Conservation (phyloP, 129 eudicot genomes). For the Solidago caesia region DNA sequence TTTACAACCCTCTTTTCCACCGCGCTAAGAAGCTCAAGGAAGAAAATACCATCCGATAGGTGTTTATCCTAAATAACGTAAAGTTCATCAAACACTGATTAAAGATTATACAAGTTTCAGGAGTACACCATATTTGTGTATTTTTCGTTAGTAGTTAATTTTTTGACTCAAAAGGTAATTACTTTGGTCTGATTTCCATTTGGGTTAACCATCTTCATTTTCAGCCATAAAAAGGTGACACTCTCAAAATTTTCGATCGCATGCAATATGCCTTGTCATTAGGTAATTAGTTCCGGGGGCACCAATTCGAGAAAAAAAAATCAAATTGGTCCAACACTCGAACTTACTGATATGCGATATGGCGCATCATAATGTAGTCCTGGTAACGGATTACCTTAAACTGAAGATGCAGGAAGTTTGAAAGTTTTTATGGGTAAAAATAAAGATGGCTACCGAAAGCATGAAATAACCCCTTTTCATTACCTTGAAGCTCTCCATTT, state of each 20-base stretch:
- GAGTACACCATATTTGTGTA: background rate
- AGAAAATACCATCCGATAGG: slow-evolving; percentile 72
- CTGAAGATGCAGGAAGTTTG: too few species aligned
- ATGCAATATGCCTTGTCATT: too few species aligned
- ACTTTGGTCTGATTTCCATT: background rate
- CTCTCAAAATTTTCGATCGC: too few species aligned
- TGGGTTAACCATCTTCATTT: background rate
- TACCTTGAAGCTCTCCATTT: slow-evolving; percentile 94
- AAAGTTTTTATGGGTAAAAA: too few species aligned
- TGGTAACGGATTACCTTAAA: too few species aligned
- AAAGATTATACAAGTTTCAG: slow-evolving; percentile 7
- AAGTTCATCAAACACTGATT: background rate
- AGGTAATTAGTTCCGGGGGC: too few species aligned
- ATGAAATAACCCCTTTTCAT: background rate
- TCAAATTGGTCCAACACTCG: too few species aligned
- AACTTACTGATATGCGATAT: too few species aligned
- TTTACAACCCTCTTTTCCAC: slow-evolving; percentile 91
- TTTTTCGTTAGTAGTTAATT: background rate
- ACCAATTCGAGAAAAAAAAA: too few species aligned
- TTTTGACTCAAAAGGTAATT: background rate
- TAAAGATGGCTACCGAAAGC: too few species aligned
- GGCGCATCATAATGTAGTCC: too few species aligned
- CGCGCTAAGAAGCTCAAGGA: slow-evolving; percentile 84
- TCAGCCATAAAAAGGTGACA: too few species aligned
- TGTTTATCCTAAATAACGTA: slow-evolving; percentile 59